Percentiles rank a stretch among this genome's conserved stretches.
Conservation (phyloP, 345 rosid genomes). For the Syzygium grande region DNA sequence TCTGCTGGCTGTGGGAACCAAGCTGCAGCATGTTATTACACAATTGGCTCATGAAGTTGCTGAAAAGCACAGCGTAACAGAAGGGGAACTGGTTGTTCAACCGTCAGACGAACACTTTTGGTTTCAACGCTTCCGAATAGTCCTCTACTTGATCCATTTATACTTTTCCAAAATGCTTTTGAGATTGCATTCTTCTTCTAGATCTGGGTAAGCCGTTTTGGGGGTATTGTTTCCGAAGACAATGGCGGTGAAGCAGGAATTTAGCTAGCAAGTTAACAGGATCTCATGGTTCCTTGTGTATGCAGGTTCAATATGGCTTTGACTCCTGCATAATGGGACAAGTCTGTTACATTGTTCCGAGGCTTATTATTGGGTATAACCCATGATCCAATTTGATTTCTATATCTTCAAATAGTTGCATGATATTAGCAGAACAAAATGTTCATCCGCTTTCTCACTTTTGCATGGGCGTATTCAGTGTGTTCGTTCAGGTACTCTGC, state of each 20-base stretch:
- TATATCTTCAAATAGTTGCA: background rate
- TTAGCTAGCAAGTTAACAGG: background rate
- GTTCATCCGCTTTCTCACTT: background rate
- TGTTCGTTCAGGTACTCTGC: slow-evolving; percentile 68
- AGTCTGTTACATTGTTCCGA: slow-evolving; percentile 51
- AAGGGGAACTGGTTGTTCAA: slow-evolving; percentile 67
- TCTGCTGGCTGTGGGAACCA: slow-evolving; percentile 76
- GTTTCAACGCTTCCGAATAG: slow-evolving; percentile 43
- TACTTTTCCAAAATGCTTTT: slow-evolving; percentile 85
- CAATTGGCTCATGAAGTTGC: slow-evolving; percentile 81
- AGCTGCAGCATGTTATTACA: slow-evolving; percentile 68
- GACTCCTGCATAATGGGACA: slow-evolving; percentile 88
- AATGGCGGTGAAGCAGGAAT: background rate
- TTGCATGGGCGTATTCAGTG: slow-evolving; percentile 25
- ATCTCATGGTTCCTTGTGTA: background rate
- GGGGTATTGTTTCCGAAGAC: background rate
- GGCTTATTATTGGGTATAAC: slow-evolving; percentile 74
- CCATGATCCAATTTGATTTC: background rate
- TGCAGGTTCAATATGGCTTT: slow-evolving; percentile 73
- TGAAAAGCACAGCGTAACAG: slow-evolving; percentile 57
- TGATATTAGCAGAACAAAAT: background rate
- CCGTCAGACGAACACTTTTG: slow-evolving; percentile 87
- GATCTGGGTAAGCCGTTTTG: slow-evolving; percentile 56
- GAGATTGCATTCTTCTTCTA: slow-evolving; percentile 93
- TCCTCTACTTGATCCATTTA: slow-evolving; percentile 74